phyloP scores from a whole-genome alignment of 371 early-diverging fungal species.

The Mycotypha africana region DNA sequence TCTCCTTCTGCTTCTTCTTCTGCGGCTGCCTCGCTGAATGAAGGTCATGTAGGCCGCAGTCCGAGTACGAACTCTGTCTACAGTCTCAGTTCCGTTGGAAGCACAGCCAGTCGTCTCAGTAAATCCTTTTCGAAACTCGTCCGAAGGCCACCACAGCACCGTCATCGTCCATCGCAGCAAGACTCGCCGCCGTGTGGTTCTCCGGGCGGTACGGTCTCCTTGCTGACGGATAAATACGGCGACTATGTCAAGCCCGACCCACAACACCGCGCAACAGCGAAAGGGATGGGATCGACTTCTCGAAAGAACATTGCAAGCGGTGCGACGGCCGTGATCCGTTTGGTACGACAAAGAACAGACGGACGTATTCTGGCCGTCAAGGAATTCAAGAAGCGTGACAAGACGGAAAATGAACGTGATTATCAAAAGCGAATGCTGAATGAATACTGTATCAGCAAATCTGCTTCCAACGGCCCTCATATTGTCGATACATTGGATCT shows the following conservation, averaged over 20 bases:
- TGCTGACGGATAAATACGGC: conserved; percentile 20
- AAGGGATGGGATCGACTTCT: conserved; percentile 30
- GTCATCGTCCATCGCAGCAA: too few relatives aligned
- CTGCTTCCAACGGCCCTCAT: conserved; percentile 59
- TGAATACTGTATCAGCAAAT: conserved; percentile 70
- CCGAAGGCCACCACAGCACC: too few relatives aligned
- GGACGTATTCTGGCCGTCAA: conserved; percentile 35
- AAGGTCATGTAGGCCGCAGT: conserved; percentile 1
- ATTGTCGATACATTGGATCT: conserved; percentile 71
- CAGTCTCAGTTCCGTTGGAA: conserved; percentile 16
- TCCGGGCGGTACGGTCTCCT: conserved; percentile 10
- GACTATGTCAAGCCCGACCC: conserved; percentile 13
- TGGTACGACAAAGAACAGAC: conserved; percentile 57
- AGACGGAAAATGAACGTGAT: conserved; percentile 53
- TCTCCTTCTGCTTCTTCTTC: background rate
- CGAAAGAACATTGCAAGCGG: conserved; percentile 76
- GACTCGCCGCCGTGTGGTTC: too few relatives aligned
- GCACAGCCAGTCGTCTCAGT: conserved; percentile 15
- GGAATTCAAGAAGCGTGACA: conserved; percentile 55
- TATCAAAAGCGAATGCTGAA: conserved; percentile 64
- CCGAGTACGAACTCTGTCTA: conserved; percentile 9
- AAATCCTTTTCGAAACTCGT: conserved; percentile 14
- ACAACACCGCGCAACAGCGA: conserved; percentile 3
- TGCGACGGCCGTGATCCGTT: conserved; percentile 85
- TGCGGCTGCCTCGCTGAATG: background rate